Conservation (phyloP, 257 asterid genomes). For the Penstemon eatonii region DNA sequence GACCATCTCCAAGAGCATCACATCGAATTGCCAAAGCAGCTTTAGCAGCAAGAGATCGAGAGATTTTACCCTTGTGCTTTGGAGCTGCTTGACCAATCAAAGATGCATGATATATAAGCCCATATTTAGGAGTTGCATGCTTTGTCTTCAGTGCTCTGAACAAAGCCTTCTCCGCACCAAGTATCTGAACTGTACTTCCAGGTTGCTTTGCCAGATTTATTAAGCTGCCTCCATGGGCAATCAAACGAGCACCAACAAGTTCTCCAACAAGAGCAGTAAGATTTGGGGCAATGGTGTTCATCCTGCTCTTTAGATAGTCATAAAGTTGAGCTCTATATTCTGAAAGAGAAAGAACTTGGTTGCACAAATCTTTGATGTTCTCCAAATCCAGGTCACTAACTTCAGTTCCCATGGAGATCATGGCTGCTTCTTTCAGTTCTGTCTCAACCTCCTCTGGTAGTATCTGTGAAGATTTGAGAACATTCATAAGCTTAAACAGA, state of each 20-base stretch:
- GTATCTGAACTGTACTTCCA: conserved; percentile 92
- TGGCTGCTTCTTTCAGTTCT: conserved; percentile 81
- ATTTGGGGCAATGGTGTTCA: conserved; percentile 93
- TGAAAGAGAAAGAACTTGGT: conserved; percentile 77
- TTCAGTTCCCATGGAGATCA: conserved; percentile 97
- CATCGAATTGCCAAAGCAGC: conserved; percentile 80
- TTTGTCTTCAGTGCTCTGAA: conserved; percentile 88
- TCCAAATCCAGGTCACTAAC: conserved; percentile 81
- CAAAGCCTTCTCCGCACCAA: conserved; percentile 93
- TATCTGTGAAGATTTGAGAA: conserved; percentile 38
- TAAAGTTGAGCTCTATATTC: conserved; percentile 84
- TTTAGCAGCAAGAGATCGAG: conserved; percentile 85
- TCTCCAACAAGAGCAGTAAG: conserved; percentile 94
- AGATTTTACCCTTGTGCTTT: conserved; percentile 86
- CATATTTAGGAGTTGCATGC: conserved; percentile 90
- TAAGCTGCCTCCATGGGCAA: conserved; percentile 94
- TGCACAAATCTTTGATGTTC: conserved; percentile 81
- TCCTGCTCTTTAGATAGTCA: conserved; percentile 82
- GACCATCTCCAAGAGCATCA: conserved; percentile 80
- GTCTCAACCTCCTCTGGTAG: conserved; percentile 76
- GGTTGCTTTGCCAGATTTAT: conserved; percentile 94
- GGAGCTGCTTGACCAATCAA: conserved; percentile 94
- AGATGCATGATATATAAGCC: conserved; percentile 91
- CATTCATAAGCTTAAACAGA: neutral
- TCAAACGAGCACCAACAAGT: conserved; percentile 92